These are phyloP conservation scores for Globisporangium nagaii DNA, from an alignment of 352 stramenopile genomes.

Conservation along the genomic window DNA sequence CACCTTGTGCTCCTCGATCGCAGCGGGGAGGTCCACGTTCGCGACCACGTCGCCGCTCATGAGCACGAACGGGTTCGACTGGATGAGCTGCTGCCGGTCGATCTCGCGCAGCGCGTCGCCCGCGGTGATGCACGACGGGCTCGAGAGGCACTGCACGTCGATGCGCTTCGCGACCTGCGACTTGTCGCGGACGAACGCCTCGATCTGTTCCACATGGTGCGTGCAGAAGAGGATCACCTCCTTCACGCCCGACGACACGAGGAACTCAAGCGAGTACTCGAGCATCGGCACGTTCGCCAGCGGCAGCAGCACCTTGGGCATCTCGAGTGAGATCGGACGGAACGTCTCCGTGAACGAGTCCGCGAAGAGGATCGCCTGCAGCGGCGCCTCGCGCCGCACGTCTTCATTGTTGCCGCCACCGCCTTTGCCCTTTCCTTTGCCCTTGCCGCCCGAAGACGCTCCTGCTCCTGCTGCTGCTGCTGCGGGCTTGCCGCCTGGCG, in stretches of 20 bases:
- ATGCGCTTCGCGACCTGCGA: conserved; percentile 57
- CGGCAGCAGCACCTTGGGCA: conserved; percentile 93
- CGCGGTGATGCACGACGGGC: conserved; percentile 82
- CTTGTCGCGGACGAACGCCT: conserved; percentile 70
- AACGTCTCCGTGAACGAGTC: conserved; percentile 94
- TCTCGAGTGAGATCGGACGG: conserved; percentile 83
- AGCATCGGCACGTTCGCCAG: conserved; percentile 96
- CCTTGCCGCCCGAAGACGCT: not conserved
- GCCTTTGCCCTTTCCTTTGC: conserved; percentile 10
- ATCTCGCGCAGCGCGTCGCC: conserved; percentile 96
- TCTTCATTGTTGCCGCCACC: conserved; percentile 40
- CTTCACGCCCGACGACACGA: conserved; percentile 90
- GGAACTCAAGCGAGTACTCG: conserved; percentile 97
- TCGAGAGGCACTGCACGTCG: conserved; percentile 64
- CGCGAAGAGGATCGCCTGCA: conserved; percentile 97
- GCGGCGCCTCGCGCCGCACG: conserved; percentile 86
- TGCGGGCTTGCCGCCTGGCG: conserved; percentile 2
- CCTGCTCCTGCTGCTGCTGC: not conserved
- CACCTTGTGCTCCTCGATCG: conserved; percentile 66
- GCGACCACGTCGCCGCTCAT: conserved; percentile 95
- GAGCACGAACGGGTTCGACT: conserved; percentile 97
- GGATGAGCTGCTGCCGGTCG: conserved; percentile 91
- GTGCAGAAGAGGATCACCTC: conserved; percentile 96
- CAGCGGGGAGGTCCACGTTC: conserved; percentile 90
- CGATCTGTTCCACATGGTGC: conserved; percentile 79